A percentile compares a stretch with the other conserved stretches of the same genome.
Evolutionary conservation across 2,329 filamentous ascomycete genomes (phyloP).

Genomic region (Nigrospora osmanthi): DNA sequence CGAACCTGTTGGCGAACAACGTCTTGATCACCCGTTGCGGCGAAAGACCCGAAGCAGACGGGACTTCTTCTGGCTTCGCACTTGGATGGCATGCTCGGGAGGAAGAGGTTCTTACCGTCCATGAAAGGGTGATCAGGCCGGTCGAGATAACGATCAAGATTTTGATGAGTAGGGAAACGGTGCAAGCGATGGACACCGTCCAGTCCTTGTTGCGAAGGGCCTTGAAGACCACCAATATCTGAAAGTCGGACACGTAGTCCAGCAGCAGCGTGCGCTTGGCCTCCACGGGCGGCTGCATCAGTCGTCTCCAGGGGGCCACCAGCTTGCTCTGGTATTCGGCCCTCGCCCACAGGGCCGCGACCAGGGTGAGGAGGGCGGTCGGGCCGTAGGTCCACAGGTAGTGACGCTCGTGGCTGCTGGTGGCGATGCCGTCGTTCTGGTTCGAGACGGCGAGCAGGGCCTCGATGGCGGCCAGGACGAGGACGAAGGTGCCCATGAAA

Average conservation of each 20-base stretch:
- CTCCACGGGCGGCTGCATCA: conserved; percentile 18
- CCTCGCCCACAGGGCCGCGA: conserved; percentile 25
- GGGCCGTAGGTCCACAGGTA: conserved; percentile 29
- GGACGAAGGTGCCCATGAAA: neutral
- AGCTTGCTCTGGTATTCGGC: conserved; percentile 30
- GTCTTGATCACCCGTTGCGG: no score
- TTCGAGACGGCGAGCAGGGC: conserved; percentile 1
- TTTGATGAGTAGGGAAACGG: conserved; percentile 22
- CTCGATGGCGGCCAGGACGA: neutral
- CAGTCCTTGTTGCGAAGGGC: conserved; percentile 25
- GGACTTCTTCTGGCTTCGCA: neutral
- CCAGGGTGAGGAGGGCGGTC: conserved; percentile 21
- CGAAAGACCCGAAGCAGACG: no score
- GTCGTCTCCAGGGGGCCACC: conserved; percentile 27
- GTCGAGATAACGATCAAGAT: conserved; percentile 25
- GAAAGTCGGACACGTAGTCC: conserved; percentile 24
- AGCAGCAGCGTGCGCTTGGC: conserved; percentile 25
- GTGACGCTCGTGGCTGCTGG: conserved; percentile 7
- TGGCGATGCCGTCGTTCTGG: conserved; percentile 1
- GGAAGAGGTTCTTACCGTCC: neutral
- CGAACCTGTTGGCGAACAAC: neutral
- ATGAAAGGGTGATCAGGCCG: conserved; percentile 18
- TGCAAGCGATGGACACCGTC: conserved; percentile 19
- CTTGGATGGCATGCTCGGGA: neutral
- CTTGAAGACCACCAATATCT: conserved; percentile 16